These are phyloP conservation scores for Ganoderma sp. DNA, from an alignment of 1,284 basidiomycete genomes.

Conservation along the genomic window DNA sequence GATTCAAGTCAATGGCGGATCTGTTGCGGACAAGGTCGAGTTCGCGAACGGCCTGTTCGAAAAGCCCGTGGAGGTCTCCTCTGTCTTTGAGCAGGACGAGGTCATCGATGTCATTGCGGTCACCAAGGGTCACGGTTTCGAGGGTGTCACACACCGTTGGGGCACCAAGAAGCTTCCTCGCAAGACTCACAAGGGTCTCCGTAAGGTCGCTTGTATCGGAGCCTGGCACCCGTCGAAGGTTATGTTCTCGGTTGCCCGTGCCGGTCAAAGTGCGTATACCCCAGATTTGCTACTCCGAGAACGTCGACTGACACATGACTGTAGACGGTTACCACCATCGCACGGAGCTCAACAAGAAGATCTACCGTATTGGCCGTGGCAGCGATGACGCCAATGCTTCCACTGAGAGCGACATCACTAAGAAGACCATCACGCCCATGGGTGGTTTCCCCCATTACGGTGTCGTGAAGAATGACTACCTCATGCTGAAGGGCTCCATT, in stretches of 20 bases:
- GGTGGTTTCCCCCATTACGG: slow-evolving; percentile 99
- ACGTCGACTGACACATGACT: slow-evolving; percentile 16
- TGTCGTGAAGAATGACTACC: slow-evolving; percentile 98
- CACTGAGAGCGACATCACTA: slow-evolving; percentile 92
- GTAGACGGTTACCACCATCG: slow-evolving; percentile 98
- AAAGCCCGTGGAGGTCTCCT: slow-evolving; percentile 89
- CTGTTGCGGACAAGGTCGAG: slow-evolving; percentile 96
- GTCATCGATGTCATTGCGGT: slow-evolving; percentile 97
- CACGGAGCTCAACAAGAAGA: slow-evolving; percentile 98
- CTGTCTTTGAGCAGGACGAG: slow-evolving; percentile 97
- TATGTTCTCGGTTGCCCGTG: slow-evolving; percentile 99
- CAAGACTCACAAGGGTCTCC: slow-evolving; percentile 99
- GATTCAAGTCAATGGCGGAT: slow-evolving; percentile 99
- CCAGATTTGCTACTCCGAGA: neutral
- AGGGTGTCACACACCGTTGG: slow-evolving; percentile 99
- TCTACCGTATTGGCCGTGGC: slow-evolving; percentile 94
- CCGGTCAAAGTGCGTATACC: slow-evolving; percentile 88
- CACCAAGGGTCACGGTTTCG: slow-evolving; percentile 99
- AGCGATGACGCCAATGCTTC: slow-evolving; percentile 85
- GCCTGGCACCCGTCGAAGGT: slow-evolving; percentile 99
- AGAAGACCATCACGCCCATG: slow-evolving; percentile 97
- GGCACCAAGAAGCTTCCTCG: slow-evolving; percentile 98
- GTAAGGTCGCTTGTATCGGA: slow-evolving; percentile 99
- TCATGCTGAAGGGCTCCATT: slow-evolving; percentile 94
- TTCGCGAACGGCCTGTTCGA: slow-evolving; percentile 96